phyloP scores from a whole-genome alignment of 2,329 filamentous ascomycete species.

The Calonectria hawksworthii region DNA sequence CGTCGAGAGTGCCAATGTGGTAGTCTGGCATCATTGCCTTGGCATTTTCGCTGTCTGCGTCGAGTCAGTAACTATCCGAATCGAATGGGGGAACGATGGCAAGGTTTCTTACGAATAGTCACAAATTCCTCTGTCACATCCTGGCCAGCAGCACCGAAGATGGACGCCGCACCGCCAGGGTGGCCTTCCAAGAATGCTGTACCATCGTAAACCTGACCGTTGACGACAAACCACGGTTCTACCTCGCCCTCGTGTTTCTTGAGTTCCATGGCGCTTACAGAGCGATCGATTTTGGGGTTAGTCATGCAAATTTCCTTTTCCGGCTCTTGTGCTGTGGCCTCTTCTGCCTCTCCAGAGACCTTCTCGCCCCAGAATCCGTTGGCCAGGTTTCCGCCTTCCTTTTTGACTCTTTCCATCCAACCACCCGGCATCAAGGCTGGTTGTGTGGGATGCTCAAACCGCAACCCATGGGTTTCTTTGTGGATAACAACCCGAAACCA shows the following conservation, averaged over 20 bases:
- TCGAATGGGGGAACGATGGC: not conserved
- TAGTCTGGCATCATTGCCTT: slow-evolving; percentile 91
- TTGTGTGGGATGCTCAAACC: slow-evolving; percentile 91
- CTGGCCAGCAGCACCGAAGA: slow-evolving; percentile 83
- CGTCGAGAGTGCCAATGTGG: slow-evolving; percentile 84
- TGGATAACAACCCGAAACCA: slow-evolving; percentile 89
- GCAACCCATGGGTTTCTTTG: slow-evolving; percentile 71
- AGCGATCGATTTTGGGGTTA: slow-evolving; percentile 73
- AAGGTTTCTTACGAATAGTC: slow-evolving; percentile 81
- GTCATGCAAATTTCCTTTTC: slow-evolving; percentile 83
- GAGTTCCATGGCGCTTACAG: slow-evolving; percentile 80
- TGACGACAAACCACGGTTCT: slow-evolving; percentile 88
- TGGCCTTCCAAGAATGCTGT: slow-evolving; percentile 85
- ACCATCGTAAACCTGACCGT: slow-evolving; percentile 91
- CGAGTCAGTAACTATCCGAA: slow-evolving; percentile 40
- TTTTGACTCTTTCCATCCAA: slow-evolving; percentile 95
- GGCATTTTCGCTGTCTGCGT: slow-evolving; percentile 88
- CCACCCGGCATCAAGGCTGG: slow-evolving; percentile 83
- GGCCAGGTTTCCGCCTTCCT: slow-evolving; percentile 80
- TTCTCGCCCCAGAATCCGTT: slow-evolving; percentile 91
- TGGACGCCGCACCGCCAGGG: slow-evolving; percentile 88
- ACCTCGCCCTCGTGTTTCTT: slow-evolving; percentile 74
- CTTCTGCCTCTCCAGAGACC: slow-evolving; percentile 64
- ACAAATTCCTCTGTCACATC: slow-evolving; percentile 92
- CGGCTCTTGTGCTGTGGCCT: slow-evolving; percentile 60